phyloP scores from a whole-genome alignment of 2,329 filamentous ascomycete species.

The Beauveria australis region DNA sequence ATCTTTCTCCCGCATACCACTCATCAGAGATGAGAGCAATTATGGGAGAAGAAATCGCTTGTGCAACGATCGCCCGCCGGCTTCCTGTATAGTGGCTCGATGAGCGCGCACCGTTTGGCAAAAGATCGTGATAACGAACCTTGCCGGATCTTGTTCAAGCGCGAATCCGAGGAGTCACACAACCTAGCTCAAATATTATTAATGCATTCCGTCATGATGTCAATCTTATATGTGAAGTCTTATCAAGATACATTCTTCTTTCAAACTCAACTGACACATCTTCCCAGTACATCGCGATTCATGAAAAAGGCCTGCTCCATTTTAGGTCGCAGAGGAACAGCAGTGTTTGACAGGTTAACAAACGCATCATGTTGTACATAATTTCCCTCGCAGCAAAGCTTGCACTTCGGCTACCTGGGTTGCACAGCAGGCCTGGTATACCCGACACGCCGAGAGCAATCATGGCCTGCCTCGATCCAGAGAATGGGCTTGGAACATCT shows the following conservation, averaged over 20 bases:
- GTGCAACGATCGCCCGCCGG: background rate
- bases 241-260: no score
- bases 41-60: background rate
- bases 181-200: no score
- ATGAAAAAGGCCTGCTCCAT: no score
- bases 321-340: background rate
- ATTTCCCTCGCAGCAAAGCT: background rate
- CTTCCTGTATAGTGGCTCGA: background rate
- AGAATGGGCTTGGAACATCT: background rate
- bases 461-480: background rate
- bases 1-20: background rate
- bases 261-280: background rate
- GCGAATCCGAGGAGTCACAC: background rate
- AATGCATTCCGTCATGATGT: background rate
- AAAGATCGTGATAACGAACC: background rate
- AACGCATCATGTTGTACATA: background rate
- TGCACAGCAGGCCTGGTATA: background rate
- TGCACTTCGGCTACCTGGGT: conserved; percentile 6
- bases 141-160: background rate
- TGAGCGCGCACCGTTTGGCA: background rate
- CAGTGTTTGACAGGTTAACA: background rate
- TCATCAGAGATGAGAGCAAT: background rate
- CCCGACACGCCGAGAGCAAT: conserved; percentile 9
- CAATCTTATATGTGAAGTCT: background rate
- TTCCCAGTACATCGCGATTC: background rate